Base-by-base conservation (phyloP, 345 rosid species). In the Aquilaria malaccensis region DNA sequence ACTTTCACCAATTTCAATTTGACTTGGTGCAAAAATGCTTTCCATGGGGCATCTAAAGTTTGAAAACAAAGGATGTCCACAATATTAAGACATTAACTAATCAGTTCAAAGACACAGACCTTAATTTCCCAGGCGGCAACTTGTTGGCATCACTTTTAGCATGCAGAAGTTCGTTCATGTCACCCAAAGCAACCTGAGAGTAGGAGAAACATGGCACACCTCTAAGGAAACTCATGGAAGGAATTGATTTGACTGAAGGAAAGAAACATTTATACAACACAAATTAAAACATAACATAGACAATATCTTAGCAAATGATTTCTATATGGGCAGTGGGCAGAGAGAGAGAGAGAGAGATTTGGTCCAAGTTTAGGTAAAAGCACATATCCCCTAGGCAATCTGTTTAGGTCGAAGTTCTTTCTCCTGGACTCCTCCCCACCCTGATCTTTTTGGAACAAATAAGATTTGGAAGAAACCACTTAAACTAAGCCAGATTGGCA, bases 131-230 rank as follows among this genome's bases (percentile, higher is more conserved):
- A 4, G 68, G 55, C 4, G 96, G 89, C 64, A 92, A 72, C 52
- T 81, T 83, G 68, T 89, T 74, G 33, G 96, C 95, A 63, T 87
- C 77, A 68, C 80, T 77, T 49, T 92, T 76, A 12, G 85, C 83
- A 48, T 55, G 0, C 12, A 67, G 67, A 68, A 85, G 95, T 70
- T 92, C 96, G 52, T 63, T 84, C 93, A 89, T 83, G 78, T 83
- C 93, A 9, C 98, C 96, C 45, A 92, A 81, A 14, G 98, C 98
- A 77, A 92, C 96, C 98, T 92, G 58, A 52, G 45, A 63, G 30
- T 43, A 13, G 67, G 13, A 58, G 1, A 15, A 14, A 32, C 54
- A 45, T 58, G 67, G 64, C 62, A 46, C 30, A 56, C 30, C 15
- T 53, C 33, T 58, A 32, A 45, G 32, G n/a, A 29, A 30, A 64